Base-by-base conservation (phyloP, 2,329 filamentous ascomycete species). In the Colletotrichum horii region DNA sequence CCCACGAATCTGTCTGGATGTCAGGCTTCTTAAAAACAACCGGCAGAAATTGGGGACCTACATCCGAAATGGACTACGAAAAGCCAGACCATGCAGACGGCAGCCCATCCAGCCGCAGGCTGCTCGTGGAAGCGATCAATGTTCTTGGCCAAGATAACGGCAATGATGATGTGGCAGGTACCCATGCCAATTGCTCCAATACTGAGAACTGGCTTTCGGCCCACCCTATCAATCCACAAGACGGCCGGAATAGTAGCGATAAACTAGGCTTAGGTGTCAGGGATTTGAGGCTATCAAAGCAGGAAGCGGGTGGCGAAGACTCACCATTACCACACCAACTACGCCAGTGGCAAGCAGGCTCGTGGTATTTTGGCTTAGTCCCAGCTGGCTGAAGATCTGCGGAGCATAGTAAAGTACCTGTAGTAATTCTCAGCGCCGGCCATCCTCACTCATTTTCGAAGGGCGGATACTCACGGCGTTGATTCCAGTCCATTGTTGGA, bases 61-160 rank as follows among this genome's bases (percentile, higher is more conserved):
- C 72, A 95, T 34, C 93, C 94, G 80, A 96, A 96, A 83, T 94
- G 90, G 34, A 94, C 86, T 32, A 94, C 91, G 78, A 94, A 95
- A 0, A 96, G 87, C 93, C 94, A 95, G 11, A 94, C 91, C 90
- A 94, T 93, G 68, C 81, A 85, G 3, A 89, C 87, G 8, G 89
- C 93, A 0, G 93, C 94, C 94, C 94, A 96, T 2, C 94, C 94
- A 0, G 93, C 78, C 3, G 76, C 77, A 16, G 75, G 78, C 43
- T 95, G 89, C 0, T 85, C 81, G 0, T 83, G 81, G 87, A 93
- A 96, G 5, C 87, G 83, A 77, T 91, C 81, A n/a, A 91, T 84
- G 80, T 93, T 91, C 77, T 87, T 90, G 43, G 92, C 94, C 6
- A 93, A 89, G 74, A 95, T 94, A 52, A 91, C 88, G 2, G 93